Evolutionary conservation across 2,329 filamentous ascomycete genomes (phyloP).

Genomic region (Hymenoscyphus fructigenus): DNA sequence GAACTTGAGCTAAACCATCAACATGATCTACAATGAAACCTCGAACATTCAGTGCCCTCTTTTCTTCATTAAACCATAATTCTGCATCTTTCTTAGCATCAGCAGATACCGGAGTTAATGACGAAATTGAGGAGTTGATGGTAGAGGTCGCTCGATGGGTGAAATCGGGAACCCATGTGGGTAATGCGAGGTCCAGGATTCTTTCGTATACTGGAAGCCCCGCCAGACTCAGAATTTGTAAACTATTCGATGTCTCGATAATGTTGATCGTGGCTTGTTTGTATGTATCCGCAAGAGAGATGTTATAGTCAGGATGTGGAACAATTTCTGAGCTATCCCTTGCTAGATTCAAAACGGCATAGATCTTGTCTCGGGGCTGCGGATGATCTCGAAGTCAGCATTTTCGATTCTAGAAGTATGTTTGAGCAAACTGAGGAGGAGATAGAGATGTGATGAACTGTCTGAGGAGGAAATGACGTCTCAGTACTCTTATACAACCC

Average conservation of each 20-base stretch:
- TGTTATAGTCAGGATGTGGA: background rate
- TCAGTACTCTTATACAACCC: too few species aligned
- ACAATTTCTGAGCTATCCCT: background rate
- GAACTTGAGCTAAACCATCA: background rate
- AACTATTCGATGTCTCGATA: background rate
- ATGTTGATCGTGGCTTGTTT: background rate
- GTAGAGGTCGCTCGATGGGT: background rate
- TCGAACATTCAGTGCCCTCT: background rate
- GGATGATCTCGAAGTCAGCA: too few species aligned
- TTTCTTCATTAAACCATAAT: background rate
- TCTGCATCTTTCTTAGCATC: too few species aligned
- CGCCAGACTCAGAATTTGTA: background rate
- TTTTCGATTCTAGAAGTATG: too few species aligned
- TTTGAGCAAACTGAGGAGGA: too few species aligned
- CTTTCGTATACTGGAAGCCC: background rate
- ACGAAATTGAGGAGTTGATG: background rate
- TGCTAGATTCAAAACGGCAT: background rate
- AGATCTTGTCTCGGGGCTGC: background rate
- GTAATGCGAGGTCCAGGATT: background rate
- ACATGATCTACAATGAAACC: background rate
- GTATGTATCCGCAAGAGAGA: background rate
- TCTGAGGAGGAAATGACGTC: too few species aligned
- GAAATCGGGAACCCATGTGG: background rate
- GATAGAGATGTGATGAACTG: too few species aligned
- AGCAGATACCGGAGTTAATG: background rate